Percentiles rank a stretch among this genome's conserved stretches.
Conservation (phyloP, 1,284 basidiomycete genomes). For the Cutaneotrichosporon sp. region DNA sequence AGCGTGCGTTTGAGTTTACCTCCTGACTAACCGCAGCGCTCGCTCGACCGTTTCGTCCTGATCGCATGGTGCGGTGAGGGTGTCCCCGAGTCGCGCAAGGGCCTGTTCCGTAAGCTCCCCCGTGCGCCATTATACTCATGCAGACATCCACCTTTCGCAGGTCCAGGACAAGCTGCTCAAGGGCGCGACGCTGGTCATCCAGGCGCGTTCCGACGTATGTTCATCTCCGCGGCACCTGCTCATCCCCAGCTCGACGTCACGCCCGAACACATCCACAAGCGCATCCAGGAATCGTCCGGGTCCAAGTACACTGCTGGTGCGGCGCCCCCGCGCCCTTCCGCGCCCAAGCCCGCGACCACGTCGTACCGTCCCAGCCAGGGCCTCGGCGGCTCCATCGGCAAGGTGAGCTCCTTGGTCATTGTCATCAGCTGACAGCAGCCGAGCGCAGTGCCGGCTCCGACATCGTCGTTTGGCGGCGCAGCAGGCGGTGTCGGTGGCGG, state of each 20-base stretch:
- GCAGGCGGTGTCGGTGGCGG: constrained; percentile 4
- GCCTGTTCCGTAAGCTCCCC: constrained; percentile 63
- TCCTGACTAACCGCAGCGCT: constrained; percentile 53
- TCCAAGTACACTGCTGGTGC: constrained; percentile 62
- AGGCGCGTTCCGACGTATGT: constrained; percentile 76
- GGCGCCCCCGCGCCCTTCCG: constrained; percentile 17
- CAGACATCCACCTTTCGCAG: constrained; percentile 41
- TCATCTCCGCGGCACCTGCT: not conserved
- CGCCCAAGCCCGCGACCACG: constrained; percentile 26
- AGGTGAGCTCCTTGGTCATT: constrained; percentile 18
- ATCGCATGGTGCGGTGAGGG: constrained; percentile 93
- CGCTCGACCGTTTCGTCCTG: constrained; percentile 87
- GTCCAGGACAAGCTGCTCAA: constrained; percentile 71
- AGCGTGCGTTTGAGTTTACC: constrained; percentile 55
- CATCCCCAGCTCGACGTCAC: constrained; percentile 65
- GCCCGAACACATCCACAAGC: constrained; percentile 72
- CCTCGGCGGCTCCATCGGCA: constrained; percentile 40
- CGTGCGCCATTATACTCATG: not conserved
- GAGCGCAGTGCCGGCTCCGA: constrained; percentile 15
- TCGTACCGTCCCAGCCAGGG: constrained; percentile 43
- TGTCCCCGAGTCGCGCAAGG: constrained; percentile 86
- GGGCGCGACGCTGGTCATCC: constrained; percentile 83
- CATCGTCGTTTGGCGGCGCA: constrained; percentile 21
- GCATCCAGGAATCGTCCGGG: constrained; percentile 86
- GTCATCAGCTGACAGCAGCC: constrained; percentile 20